These are phyloP conservation scores for Asterophora parasitica DNA, from an alignment of 768 basidiomycete species.

Conservation along the genomic window DNA sequence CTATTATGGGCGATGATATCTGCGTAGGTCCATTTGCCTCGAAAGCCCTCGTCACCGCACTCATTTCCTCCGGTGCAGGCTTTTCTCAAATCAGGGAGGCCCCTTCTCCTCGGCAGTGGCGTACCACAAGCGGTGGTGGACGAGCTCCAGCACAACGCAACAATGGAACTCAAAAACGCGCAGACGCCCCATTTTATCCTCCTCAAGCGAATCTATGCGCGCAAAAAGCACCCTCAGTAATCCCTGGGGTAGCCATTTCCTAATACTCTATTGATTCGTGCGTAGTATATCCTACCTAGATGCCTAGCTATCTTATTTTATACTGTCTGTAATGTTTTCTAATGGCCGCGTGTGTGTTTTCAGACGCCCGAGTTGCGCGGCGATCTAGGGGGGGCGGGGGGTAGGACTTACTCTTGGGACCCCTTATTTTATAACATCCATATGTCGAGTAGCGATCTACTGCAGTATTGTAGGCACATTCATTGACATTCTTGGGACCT, in stretches of 20 bases:
- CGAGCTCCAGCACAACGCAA: constrained; percentile 46
- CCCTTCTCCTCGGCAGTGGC: constrained; percentile 62
- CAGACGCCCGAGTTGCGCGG: background rate
- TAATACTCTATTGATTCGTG: background rate
- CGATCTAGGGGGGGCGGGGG: no score
- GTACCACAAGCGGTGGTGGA: constrained; percentile 49
- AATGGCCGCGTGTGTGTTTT: no score
- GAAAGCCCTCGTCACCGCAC: background rate
- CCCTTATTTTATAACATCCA: background rate
- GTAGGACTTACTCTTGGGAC: background rate
- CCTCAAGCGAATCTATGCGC: constrained; percentile 58
- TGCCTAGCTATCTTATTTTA: background rate
- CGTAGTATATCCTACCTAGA: background rate
- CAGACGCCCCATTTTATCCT: constrained; percentile 45
- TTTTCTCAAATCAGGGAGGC: constrained; percentile 63
- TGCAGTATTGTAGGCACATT: no score
- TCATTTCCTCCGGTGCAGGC: constrained; percentile 31
- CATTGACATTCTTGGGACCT: no score
- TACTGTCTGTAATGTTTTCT: background rate
- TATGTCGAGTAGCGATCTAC: no score
- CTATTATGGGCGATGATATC: constrained; percentile 54
- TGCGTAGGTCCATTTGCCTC: constrained; percentile 29
- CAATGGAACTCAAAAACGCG: constrained; percentile 47
- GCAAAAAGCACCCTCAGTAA: constrained; percentile 30
- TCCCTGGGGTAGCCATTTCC: background rate